These are phyloP conservation scores for Obelidium mucronatum DNA, from an alignment of 192 early-diverging fungal genomes.

Conservation along the genomic window DNA sequence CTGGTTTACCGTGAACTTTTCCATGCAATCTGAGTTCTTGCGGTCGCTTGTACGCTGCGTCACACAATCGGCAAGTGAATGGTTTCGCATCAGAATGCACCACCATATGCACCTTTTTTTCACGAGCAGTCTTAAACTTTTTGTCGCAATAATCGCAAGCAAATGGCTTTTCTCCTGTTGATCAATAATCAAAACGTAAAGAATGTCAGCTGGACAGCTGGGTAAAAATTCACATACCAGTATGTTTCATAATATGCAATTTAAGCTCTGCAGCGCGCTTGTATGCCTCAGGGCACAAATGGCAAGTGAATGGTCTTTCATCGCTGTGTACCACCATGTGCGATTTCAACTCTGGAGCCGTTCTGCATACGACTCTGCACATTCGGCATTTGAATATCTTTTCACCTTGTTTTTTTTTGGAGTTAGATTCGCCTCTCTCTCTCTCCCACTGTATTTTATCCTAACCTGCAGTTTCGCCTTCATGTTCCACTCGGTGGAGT, in stretches of 20 bases:
- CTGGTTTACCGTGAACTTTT: neutral
- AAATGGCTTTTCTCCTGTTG: constrained; percentile 1
- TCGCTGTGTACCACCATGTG: constrained; percentile 15
- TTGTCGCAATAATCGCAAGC: neutral
- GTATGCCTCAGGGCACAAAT: neutral
- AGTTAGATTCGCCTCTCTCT: neutral
- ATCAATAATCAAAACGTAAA: neutral
- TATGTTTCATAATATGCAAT: constrained; percentile 26
- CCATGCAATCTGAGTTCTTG: constrained; percentile 19
- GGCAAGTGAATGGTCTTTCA: constrained; percentile 6
- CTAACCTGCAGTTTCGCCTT: neutral
- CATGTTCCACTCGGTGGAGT: neutral
- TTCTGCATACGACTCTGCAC: neutral
- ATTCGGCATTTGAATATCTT: neutral
- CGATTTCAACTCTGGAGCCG: constrained; percentile 5
- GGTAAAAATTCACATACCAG: neutral
- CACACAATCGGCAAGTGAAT: neutral
- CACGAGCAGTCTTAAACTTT: constrained; percentile 20
- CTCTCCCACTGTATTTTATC: neutral
- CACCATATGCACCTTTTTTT: constrained; percentile 17
- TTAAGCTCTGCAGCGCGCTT: constrained; percentile 27
- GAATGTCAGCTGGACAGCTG: neutral
- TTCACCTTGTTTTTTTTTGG: neutral
- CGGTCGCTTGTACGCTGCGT: constrained; percentile 10
- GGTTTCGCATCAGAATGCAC: neutral